Percentiles rank a stretch among this genome's conserved stretches.
phyloP scores from a whole-genome alignment of 805 yeast genomes.

The Kuraishia floccosa region DNA sequence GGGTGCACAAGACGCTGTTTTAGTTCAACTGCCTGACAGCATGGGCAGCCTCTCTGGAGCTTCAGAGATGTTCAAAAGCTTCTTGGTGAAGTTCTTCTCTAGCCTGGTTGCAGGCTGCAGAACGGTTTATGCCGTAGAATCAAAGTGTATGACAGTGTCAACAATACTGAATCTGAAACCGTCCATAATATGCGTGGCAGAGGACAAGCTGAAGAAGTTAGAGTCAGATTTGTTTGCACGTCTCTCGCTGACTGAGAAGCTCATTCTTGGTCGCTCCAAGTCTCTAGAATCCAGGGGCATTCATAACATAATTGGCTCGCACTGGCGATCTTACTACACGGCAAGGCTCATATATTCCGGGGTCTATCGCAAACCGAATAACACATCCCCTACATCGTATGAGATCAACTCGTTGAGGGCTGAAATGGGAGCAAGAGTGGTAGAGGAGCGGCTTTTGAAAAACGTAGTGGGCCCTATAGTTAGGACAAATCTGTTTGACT shows the following conservation, averaged over 20 bases:
- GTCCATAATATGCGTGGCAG: slow-evolving; percentile 18
- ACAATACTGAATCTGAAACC: too few relatives aligned
- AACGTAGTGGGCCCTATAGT: slow-evolving; percentile 48
- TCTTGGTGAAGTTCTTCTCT: slow-evolving; percentile 25
- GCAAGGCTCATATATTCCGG: slow-evolving; percentile 32
- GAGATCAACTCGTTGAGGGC: slow-evolving; percentile 28
- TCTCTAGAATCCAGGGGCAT: slow-evolving; percentile 38
- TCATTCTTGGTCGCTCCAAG: slow-evolving; percentile 23
- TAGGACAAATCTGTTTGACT: slow-evolving; percentile 50
- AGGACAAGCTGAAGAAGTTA: slow-evolving; percentile 12
- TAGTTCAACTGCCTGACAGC: slow-evolving; percentile 8
- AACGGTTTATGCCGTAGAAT: neutral
- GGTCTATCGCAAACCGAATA: slow-evolving; percentile 12
- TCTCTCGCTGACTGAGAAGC: slow-evolving; percentile 1
- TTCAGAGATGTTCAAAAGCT: slow-evolving; percentile 7
- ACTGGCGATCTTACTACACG: slow-evolving; percentile 7
- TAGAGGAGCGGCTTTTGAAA: slow-evolving; percentile 34
- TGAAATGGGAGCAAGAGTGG: slow-evolving; percentile 33
- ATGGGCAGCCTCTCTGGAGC: too few relatives aligned
- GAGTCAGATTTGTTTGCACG: slow-evolving; percentile 4
- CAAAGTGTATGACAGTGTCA: too few relatives aligned
- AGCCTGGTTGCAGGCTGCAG: slow-evolving; percentile 23
- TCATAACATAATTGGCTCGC: slow-evolving; percentile 23
- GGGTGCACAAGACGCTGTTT: slow-evolving; percentile 12
- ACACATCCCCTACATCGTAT: slow-evolving; percentile 9